phyloP scores from a whole-genome alignment of 306 rosid species.

The Purshia tridentata region DNA sequence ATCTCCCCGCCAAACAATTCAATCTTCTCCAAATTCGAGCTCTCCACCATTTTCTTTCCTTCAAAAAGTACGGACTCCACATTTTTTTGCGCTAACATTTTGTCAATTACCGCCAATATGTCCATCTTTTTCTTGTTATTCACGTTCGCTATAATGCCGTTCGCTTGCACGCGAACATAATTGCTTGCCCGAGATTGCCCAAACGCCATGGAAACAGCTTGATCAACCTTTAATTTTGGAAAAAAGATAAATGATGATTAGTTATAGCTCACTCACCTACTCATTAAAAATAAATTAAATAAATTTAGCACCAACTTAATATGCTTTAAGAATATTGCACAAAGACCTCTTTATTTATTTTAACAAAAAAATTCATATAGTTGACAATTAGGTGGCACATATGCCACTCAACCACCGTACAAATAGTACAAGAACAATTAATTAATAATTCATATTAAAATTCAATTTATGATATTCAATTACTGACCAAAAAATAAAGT shows the following conservation, averaged over 20 bases:
- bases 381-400: conserved; percentile 26
- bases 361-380: background rate
- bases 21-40: conserved; percentile 62
- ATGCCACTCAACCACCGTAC: conserved; percentile 35
- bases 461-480: too few species aligned
- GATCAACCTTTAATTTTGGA: conserved; percentile 67
- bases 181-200: conserved; percentile 56
- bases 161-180: conserved; percentile 73
- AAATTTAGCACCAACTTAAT: conserved; percentile 8
- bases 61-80: conserved; percentile 70
- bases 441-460: too few species aligned
- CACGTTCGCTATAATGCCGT: conserved; percentile 28
- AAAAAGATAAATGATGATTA: conserved; percentile 13
- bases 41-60: conserved; percentile 66
- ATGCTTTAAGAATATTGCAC: conserved; percentile 6
- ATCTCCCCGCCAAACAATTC: conserved; percentile 64
- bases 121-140: conserved; percentile 32
- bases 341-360: background rate
- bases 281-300: conserved; percentile 8
- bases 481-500: too few species aligned
- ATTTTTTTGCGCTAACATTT: conserved; percentile 68
- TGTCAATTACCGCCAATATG: conserved; percentile 47
- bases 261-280: conserved; percentile 17
- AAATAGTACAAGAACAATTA: background rate
- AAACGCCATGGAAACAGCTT: conserved; percentile 91